Base-by-base conservation (phyloP, 148 eudicot species). In the Diospyros lotus region DNA sequence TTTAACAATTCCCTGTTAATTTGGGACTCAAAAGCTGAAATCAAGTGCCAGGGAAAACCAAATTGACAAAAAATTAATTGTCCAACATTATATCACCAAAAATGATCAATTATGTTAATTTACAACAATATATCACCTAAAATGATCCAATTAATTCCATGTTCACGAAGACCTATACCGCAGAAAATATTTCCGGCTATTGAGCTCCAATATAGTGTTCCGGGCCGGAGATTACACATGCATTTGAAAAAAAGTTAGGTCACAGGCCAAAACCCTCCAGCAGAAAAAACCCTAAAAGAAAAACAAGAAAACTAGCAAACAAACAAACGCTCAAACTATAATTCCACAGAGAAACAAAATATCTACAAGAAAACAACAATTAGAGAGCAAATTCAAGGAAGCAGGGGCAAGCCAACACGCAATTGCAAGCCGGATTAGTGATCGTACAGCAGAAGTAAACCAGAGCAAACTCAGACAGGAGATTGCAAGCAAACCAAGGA, bases 211-310 rank as follows among this genome's bases (percentile, higher is more conserved):
- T 54, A 17, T 54, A 40, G 6, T 2, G 11, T 56, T 56, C n/a
- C 14, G 64, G 64, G 12, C 11, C 42, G 8, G 3, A 58, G 63
- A 77, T 55, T 42, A 46, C 17, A 18, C 77, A 79, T 78, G 80
- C 78, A 79, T 39, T 64, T 17, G 14, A 66, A 61, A 51, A 52
- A 28, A 59, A 56, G 53, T 74, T 66, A 44, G 80, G 82, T 77
- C 74, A 75, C 51, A 76, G 79, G 51, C 75, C 50, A 68, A 67
- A 79, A 73, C 74, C 69, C 51, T 44, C 58, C 58, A 68, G n/a
- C 9, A 66, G 28, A 45, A 43, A 54, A 64, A 79, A 76, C 81
- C 79, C 81, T 80, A 81, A 45, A 79, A 72, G 9, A 39, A 13
- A 66, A 46, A 53, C 6, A 41, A n/a, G 73, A 79, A 76, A 73